Conservation (phyloP, 164 flowering plant genomes). For the Buxus sempervirens region DNA sequence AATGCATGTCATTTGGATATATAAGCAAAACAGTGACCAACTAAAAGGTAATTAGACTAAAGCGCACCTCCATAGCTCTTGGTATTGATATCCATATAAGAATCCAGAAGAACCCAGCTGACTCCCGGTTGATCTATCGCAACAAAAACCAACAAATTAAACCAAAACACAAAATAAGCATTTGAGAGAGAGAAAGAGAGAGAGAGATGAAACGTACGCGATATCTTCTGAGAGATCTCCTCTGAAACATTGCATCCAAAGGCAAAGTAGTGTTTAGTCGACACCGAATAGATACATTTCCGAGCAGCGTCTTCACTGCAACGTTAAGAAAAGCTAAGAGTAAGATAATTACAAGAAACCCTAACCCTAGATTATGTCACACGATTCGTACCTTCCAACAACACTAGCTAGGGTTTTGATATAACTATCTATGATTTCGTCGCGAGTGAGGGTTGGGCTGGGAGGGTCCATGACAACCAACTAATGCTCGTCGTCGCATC, state of each 20-base stretch:
- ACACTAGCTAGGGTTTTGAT: slow-evolving; percentile 32
- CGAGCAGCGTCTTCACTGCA: slow-evolving; percentile 41
- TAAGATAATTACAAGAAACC: background rate
- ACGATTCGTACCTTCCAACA: slow-evolving; percentile 26
- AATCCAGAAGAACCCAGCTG: slow-evolving; percentile 51
- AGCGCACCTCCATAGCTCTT: slow-evolving; percentile 37
- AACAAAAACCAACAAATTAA: background rate
- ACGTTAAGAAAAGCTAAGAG: background rate
- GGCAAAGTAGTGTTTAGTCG: slow-evolving; percentile 38
- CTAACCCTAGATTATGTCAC: too few relatives aligned
- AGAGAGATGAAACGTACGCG: slow-evolving; percentile 14
- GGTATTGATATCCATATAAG: slow-evolving; percentile 37
- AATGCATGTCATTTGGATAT: background rate
- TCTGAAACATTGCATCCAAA: slow-evolving; percentile 36
- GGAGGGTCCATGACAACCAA: slow-evolving; percentile 23
- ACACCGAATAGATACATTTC: slow-evolving; percentile 36
- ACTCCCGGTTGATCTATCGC: slow-evolving; percentile 34
- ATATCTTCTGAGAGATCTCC: slow-evolving; percentile 34
- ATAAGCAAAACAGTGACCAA: too few relatives aligned
- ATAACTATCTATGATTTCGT: slow-evolving; percentile 26
- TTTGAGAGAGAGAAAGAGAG: background rate
- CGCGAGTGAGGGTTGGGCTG: slow-evolving; percentile 6
- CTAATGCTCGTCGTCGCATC: slow-evolving; percentile 27
- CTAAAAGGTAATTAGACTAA: too few relatives aligned
- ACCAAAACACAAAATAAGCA: background rate